Evolutionary conservation across 805 yeast species (phyloP).

Genomic region (Millerozyma acaciae): DNA sequence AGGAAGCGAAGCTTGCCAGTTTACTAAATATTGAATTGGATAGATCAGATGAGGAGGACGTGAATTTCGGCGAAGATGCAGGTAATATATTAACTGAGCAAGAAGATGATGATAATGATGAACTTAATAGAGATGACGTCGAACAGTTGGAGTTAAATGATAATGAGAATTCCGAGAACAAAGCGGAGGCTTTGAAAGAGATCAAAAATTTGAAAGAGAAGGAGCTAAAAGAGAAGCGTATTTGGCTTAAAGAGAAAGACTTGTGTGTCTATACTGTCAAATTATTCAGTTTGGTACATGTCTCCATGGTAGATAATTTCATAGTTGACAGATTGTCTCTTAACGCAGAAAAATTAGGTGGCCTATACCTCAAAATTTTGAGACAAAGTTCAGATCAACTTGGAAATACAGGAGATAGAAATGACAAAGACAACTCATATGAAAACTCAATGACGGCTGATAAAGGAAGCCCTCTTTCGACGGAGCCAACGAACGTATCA

Average conservation of each 20-base stretch:
- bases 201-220: conserved; percentile 1
- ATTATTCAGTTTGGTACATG: conserved; percentile 29
- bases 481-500: background rate
- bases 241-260: conserved; percentile 38
- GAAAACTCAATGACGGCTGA: background rate
- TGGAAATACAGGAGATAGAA: background rate
- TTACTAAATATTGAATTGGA: conserved; percentile 38
- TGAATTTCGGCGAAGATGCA: conserved; percentile 28
- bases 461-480: background rate
- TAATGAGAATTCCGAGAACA: conserved; percentile 7
- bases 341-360: conserved; percentile 36
- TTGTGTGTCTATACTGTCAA: conserved; percentile 41
- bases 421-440: background rate
- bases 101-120: conserved; percentile 11
- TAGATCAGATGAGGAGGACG: conserved; percentile 51
- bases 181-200: conserved; percentile 1
- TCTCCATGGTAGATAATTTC: conserved; percentile 25
- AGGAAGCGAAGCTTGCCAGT: conserved; percentile 46
- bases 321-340: conserved; percentile 30
- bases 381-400: conserved; percentile 13
- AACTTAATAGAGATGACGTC: conserved; percentile 5
- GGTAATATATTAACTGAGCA: conserved; percentile 7
- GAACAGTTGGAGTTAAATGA: conserved; percentile 8
- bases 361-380: conserved; percentile 21
- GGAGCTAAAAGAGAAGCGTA: conserved; percentile 7